A percentile compares a stretch with the other conserved stretches of the same genome.
Evolutionary conservation across 2,329 filamentous ascomycete genomes (phyloP).

Genomic region (Penicillium sclerotiorum): DNA sequence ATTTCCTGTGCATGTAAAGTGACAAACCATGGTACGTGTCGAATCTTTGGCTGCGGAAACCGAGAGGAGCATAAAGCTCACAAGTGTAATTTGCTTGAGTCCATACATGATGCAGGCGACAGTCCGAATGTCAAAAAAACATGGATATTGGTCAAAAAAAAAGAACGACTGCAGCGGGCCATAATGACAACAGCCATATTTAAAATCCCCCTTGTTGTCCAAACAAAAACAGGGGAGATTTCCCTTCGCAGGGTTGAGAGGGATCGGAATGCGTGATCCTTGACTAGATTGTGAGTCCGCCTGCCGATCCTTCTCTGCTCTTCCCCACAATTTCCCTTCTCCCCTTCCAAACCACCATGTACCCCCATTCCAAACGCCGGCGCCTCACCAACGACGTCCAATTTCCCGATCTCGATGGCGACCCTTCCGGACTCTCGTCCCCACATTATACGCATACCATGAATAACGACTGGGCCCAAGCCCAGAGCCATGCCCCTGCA

Average conservation of each 20-base stretch:
- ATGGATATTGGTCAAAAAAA: background rate
- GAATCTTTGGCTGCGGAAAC: conserved; percentile 17
- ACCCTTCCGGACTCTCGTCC: conserved; percentile 1
- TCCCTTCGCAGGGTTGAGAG: background rate
- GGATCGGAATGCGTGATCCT: conserved; percentile 14
- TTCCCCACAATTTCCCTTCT: conserved; percentile 8
- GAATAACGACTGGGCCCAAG: conserved; percentile 11
- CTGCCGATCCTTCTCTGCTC: background rate
- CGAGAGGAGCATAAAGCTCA: conserved; percentile 27
- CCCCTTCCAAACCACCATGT: conserved; percentile 4
- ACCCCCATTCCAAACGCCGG: conserved; percentile 9
- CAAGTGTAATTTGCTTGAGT: conserved; percentile 21
- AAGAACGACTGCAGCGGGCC: background rate
- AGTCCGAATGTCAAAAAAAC: conserved; percentile 1
- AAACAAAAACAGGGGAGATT: background rate
- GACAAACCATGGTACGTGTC: conserved; percentile 19
- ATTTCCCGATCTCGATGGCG: conserved; percentile 3
- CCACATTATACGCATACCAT: conserved; percentile 6
- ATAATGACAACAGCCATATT: background rate
- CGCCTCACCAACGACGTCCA: conserved; percentile 7
- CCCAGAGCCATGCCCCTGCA: conserved; percentile 9
- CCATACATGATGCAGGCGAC: conserved; percentile 23
- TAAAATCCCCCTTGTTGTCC: background rate
- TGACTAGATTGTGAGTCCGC: background rate
- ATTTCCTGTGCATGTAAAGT: background rate